Evolutionary conservation across 768 basidiomycete species (phyloP).

Genomic region (Psilocybe cubensis): DNA sequence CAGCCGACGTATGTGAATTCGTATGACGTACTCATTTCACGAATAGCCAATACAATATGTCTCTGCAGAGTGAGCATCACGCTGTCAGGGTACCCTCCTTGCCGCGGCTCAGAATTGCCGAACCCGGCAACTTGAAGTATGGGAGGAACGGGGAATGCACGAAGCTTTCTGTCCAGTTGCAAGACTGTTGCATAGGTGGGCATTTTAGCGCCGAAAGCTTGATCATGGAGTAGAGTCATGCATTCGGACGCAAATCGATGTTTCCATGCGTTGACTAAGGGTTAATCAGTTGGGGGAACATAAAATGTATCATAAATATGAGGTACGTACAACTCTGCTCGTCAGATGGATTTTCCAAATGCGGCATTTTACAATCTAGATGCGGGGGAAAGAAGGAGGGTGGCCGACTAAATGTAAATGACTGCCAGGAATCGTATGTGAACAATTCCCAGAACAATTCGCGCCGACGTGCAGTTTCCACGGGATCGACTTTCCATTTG

Average conservation of each 20-base stretch:
- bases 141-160: constrained; percentile 68
- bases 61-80: constrained; percentile 62
- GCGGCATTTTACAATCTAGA: constrained; percentile 68
- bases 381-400: constrained; percentile 70
- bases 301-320: not conserved
- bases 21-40: constrained; percentile 64
- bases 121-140: constrained; percentile 72
- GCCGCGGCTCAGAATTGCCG: constrained; percentile 54
- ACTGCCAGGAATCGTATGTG: constrained; percentile 60
- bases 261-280: constrained; percentile 67
- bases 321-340: constrained; percentile 60
- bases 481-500: constrained; percentile 62
- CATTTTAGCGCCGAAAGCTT: constrained; percentile 71
- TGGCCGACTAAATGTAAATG: constrained; percentile 70
- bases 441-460: constrained; percentile 72
- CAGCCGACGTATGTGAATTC: not conserved
- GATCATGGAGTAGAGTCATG: constrained; percentile 70
- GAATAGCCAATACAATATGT: constrained; percentile 69
- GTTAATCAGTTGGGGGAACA: not conserved
- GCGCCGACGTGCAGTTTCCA: constrained; percentile 64
- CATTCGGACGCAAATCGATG: constrained; percentile 70
- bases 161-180: constrained; percentile 68
- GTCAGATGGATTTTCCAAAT: constrained; percentile 47
- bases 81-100: constrained; percentile 49
- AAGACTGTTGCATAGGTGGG: constrained; percentile 69